Evolutionary conservation across 306 rosid species (phyloP), one percentile per base, ranked within the genome.

Genomic region (Pterocarpus santalinus): DNA sequence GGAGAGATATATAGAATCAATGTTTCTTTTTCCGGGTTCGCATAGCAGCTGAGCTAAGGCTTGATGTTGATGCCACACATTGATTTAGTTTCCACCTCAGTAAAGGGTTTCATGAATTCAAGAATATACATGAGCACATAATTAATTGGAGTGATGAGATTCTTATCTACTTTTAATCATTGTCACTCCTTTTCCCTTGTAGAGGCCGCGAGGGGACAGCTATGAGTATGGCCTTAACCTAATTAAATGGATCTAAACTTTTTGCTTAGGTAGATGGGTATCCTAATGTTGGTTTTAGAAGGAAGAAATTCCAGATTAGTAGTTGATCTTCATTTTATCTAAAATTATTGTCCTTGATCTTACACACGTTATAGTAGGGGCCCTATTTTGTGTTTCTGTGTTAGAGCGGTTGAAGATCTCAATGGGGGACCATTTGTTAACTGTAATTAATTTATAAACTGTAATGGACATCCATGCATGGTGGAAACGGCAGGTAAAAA

Each of bases 351-450:
- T 15, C 15, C 15, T 10, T 58, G 51, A 80, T 36, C 44, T 47
- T 70, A 61, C 83, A 80, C 43, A 53, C 0, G 9, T 17, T 52
- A 38, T 57, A 36, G 38, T 28, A 60, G 78, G 64, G 75, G 64
- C 64, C 75, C 79, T 47, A 67, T 67, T 52, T 69, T n/a, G 34
- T 51, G 60, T 36, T 51, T 62, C 64, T 62, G 14, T 83, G 32
- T 56, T 61, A 56, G 79, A 52, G 55, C 47, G 39, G 70, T 71
- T 72, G 79, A 46, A 55, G 68, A 76, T 76, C 13, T 75, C 73
- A 75, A 11, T 35, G 57, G 79, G 85, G 85, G 72, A 71, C 85
- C 77, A 36, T 34, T 38, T 64, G 51, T 36, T 28, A 67, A 67
- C 22, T 49, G 13, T 76, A 17, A 34, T 69, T 80, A 65, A 5